A percentile compares a stretch with the other conserved stretches of the same genome.
phyloP scores from a whole-genome alignment of 257 asterid genomes.

The Ajuga chamaepitys region DNA sequence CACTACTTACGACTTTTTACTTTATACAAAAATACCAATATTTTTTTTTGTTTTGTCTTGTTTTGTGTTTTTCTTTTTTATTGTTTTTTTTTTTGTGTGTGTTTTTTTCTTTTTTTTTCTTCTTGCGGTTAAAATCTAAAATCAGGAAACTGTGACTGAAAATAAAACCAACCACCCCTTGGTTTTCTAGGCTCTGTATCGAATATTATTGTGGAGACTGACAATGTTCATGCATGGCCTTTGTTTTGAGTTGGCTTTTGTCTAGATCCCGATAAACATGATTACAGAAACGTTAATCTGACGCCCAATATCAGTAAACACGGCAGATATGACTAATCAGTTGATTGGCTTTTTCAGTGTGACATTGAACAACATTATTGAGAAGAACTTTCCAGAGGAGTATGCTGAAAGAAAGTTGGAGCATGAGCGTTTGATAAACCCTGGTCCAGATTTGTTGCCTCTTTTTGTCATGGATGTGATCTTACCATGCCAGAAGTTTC shows the following conservation, averaged over 20 bases:
- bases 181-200: too few species aligned
- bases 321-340: conserved; percentile 4
- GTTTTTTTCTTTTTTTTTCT: too few species aligned
- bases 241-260: not conserved
- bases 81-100: too few species aligned
- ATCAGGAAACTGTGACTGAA: too few species aligned
- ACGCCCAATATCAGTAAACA: not conserved
- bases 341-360: conserved; percentile 55
- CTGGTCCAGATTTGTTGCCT: conserved; percentile 78
- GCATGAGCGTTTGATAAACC: conserved; percentile 58
- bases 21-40: too few species aligned
- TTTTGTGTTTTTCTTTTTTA: too few species aligned
- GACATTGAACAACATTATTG: conserved; percentile 83
- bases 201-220: not conserved
- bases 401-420: conserved; percentile 80
- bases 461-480: conserved; percentile 97
- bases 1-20: too few species aligned
- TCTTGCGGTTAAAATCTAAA: too few species aligned
- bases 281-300: not conserved
- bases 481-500: conserved; percentile 93
- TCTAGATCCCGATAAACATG: not conserved
- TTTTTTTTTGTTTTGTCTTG: too few species aligned
- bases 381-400: conserved; percentile 87
- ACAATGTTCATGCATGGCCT: not conserved
- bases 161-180: too few species aligned